Base-by-base conservation (phyloP, 139 green algal species). In the Chlorella sorokiniana region DNA sequence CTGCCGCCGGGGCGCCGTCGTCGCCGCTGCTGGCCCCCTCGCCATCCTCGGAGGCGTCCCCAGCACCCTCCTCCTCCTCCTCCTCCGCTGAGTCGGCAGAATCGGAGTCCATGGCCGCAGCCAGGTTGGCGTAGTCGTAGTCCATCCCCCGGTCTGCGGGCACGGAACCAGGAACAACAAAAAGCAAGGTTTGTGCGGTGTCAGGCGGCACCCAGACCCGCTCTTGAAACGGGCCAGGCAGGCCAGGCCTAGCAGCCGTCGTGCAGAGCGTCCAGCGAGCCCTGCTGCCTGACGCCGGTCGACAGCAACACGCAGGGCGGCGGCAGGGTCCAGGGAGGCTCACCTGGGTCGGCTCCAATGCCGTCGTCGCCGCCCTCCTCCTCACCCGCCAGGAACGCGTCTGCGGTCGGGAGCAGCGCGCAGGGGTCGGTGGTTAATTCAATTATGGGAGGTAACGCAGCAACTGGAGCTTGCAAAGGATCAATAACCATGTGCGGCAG, bases 61-160 rank as follows among this genome's bases (percentile, higher is more conserved):
- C 41, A 33, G 48, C 54, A 2, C 29, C 73, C 37, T 54, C 56
- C 8, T 56, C 56, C 1, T 80, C 76, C 4, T 45, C 31, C 27
- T 37, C 62, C 11, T 40, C 62, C 9, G 25, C 56, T 10, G 29
- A 16, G 6, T 31, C 56, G 10, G 18, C 56, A 31, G 18, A 33
- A 4, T 70, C 81, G 3, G 35, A 63, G 5, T 77, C 70, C 91
- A 94, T 92, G 4, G 91, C 89, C 0, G 70, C 73, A 20, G 85
- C 85, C 40, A 95, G 78, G 20, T 88, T 23, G 31, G 84, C 83
- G 81, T 95, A 96, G 79, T 93, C 89, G 48, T 83, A 93, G 0
- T 78, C 87, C 40, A 64, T 80, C 54, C 44, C 11, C 3, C 62
- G 62, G 64, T 81, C 81, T 76, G 72, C 27, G 59, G 31, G 59